These are phyloP conservation scores for Hyphodiscus hymeniophilus DNA, from an alignment of 495 filamentous ascomycete genomes.

Conservation along the genomic window DNA sequence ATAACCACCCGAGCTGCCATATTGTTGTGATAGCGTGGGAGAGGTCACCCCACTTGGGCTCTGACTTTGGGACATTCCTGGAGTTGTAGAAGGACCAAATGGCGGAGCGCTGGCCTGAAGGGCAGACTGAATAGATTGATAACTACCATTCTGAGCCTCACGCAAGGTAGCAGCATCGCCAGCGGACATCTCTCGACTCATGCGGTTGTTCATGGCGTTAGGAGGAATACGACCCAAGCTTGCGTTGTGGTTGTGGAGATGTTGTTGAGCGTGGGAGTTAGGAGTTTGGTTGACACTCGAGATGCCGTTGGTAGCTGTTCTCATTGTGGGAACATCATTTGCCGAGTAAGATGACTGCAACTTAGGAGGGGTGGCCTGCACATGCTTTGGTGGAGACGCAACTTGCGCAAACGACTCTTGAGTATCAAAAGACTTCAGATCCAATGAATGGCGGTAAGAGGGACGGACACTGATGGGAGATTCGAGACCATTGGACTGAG, in stretches of 20 bases:
- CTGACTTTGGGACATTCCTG: slow-evolving; percentile 29
- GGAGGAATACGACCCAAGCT: slow-evolving; percentile 70
- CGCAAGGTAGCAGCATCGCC: slow-evolving; percentile 37
- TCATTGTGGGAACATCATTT: slow-evolving; percentile 82
- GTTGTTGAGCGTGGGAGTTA: slow-evolving; percentile 63
- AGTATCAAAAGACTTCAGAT: slow-evolving; percentile 37
- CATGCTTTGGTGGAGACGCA: slow-evolving; percentile 32
- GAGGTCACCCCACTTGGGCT: slow-evolving; percentile 27
- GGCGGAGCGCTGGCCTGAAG: slow-evolving; percentile 70
- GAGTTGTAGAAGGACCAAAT: slow-evolving; percentile 46
- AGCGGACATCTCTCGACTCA: slow-evolving; percentile 56
- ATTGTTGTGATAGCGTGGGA: slow-evolving; percentile 24
- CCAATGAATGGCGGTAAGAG: slow-evolving; percentile 48
- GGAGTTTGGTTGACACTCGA: slow-evolving; percentile 40
- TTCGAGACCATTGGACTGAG: slow-evolving; percentile 12
- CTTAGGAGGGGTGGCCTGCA: slow-evolving; percentile 51
- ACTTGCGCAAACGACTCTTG: slow-evolving; percentile 23
- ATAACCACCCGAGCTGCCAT: slow-evolving; percentile 23
- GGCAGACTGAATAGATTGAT: slow-evolving; percentile 52
- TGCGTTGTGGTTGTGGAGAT: slow-evolving; percentile 75
- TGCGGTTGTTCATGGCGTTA: slow-evolving; percentile 50
- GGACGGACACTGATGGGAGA: slow-evolving; percentile 37
- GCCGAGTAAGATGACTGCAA: slow-evolving; percentile 85
- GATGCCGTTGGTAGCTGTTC: slow-evolving; percentile 33
- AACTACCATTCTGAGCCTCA: slow-evolving; percentile 34